A percentile compares a stretch with the other conserved stretches of the same genome.
phyloP scores from a whole-genome alignment of 805 yeast species.

The Phaffomyces opuntiae region DNA sequence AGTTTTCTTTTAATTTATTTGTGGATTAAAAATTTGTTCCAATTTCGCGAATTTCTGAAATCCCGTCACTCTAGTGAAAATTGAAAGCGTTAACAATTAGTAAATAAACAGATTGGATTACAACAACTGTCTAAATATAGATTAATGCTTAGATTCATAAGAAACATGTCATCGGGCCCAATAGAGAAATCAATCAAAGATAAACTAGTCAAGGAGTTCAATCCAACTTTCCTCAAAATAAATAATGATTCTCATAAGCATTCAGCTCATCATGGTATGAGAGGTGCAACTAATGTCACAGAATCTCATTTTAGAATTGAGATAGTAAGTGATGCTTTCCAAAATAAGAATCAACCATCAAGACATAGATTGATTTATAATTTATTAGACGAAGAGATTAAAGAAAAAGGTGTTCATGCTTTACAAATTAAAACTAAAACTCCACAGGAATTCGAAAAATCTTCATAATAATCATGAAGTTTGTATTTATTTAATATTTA shows the following conservation, averaged over 20 bases:
- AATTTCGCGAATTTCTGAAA: not conserved
- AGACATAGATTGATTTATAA: conserved; percentile 75
- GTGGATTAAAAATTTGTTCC: no score
- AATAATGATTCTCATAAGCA: conserved; percentile 84
- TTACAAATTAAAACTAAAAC: conserved; percentile 81
- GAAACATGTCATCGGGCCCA: conserved; percentile 25
- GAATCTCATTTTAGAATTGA: conserved; percentile 82
- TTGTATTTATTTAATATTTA: not conserved
- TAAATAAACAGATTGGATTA: not conserved
- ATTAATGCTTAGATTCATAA: not conserved
- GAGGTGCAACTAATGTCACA: conserved; percentile 58
- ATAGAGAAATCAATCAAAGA: conserved; percentile 16
- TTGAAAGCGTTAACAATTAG: no score
- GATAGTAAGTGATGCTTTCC: conserved; percentile 63
- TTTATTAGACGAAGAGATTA: conserved; percentile 65
- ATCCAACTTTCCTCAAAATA: conserved; percentile 44
- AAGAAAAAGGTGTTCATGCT: conserved; percentile 74
- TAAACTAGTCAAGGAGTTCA: conserved; percentile 16
- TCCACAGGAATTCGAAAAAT: conserved; percentile 37
- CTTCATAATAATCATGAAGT: not conserved
- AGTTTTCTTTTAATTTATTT: no score
- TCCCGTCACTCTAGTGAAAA: no score
- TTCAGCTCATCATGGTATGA: conserved; percentile 77
- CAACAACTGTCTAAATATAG: not conserved
- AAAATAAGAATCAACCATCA: conserved; percentile 56